Evolutionary conservation across 2,329 filamentous ascomycete species (phyloP), one percentile per base, ranked within the genome.

Genomic region (Dothistroma pini): DNA sequence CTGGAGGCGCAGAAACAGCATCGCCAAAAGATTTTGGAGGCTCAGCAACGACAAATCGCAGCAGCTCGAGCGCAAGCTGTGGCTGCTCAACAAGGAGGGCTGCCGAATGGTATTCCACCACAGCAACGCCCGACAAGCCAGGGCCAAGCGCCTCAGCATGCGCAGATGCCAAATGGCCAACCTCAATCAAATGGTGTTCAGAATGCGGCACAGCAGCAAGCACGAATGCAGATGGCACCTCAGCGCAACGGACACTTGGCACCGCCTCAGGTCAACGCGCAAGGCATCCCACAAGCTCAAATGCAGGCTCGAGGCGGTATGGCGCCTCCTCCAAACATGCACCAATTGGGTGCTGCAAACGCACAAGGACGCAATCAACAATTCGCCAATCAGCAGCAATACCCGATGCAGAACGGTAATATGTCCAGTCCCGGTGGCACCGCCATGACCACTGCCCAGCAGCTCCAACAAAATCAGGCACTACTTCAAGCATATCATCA

Each of bases 261-360:
- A 72, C 81, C 69, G 80, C 81, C 71, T 5, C 69, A 74, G 74
- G 82, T 71, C 81, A 84, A 75, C 69, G 80, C 57, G 2, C 85
- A 85, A 61, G 83, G 84, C 51, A 81, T 89, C 25, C 85, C 87
- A 41, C 88, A 90, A 71, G 86, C 88, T 25, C 89, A 70, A 44
- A 74, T 75, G 70, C 69, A 71, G 51, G 50, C 64, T n/a, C 62
- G 63, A 49, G 47, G 34, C 35, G 38, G 60, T 25, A 67, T 68
- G 58, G 67, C 66, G 52, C 59, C 57, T 34, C 57, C 56, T 31
- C 60, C 61, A 21, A 61, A 69, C 41, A 66, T 70, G 63, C 68
- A 68, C 51, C 61, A 67, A 10, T 68, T 72, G 55, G 65, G 66
- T 4, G 69, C 70, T 29, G 64, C 64, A 10, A 69, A 68, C 49